A percentile compares a stretch with the other conserved stretches of the same genome.
phyloP scores from a whole-genome alignment of 495 filamentous ascomycete species.

The Hyaloscypha variabilis region DNA sequence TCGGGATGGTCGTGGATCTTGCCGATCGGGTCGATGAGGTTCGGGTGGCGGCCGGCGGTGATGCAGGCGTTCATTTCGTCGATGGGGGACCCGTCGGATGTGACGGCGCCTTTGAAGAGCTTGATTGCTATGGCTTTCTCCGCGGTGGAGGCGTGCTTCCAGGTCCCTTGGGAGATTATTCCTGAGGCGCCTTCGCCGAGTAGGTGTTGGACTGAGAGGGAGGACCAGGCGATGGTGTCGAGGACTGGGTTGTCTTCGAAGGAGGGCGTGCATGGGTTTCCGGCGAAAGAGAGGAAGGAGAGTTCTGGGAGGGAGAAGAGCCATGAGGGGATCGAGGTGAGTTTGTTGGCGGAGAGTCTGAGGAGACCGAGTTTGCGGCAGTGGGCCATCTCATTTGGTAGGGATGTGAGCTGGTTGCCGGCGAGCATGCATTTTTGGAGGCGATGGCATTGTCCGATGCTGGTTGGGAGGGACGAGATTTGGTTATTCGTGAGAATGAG shows the following conservation, averaged over 20 bases:
- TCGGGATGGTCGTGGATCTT: constrained; percentile 44
- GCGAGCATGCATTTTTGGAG: constrained; percentile 48
- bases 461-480: constrained; percentile 38
- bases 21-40: constrained; percentile 45
- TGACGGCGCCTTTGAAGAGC: constrained; percentile 44
- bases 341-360: constrained; percentile 42
- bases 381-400: constrained; percentile 42
- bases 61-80: constrained; percentile 48
- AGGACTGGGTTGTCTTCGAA: constrained; percentile 29
- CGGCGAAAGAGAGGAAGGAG: constrained; percentile 47
- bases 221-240: constrained; percentile 40
- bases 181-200: constrained; percentile 42
- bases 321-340: constrained; percentile 41
- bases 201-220: constrained; percentile 37
- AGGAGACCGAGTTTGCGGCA: constrained; percentile 45
- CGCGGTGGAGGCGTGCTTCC: constrained; percentile 29
- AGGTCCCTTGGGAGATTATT: constrained; percentile 40
- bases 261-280: constrained; percentile 43
- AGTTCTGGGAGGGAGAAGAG: constrained; percentile 45
- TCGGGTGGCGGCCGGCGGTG: constrained; percentile 45
- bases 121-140: constrained; percentile 47
- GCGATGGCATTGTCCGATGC: constrained; percentile 40
- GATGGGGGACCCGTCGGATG: constrained; percentile 43
- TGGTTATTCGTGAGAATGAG: constrained; percentile 48
- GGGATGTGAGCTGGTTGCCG: constrained; percentile 38